Conservation (phyloP, 106 monocot genomes). For the Triglochin maritima region DNA sequence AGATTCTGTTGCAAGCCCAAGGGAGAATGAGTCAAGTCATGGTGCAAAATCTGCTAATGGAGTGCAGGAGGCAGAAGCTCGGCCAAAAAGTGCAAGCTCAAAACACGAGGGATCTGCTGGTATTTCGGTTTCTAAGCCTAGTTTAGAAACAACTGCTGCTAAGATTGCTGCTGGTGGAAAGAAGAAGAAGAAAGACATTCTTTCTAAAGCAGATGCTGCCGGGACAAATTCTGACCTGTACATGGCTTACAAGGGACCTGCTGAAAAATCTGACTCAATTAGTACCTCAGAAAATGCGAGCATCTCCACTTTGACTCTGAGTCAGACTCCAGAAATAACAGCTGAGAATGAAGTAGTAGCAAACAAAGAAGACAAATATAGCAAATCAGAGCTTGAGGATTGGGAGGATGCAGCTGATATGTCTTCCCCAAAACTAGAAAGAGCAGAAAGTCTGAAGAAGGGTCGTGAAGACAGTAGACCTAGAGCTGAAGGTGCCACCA, state of each 20-base stretch:
- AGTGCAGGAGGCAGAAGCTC: no score
- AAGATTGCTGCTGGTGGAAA: conserved; percentile 31
- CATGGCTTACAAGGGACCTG: conserved; percentile 76
- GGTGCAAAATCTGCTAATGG: no score
- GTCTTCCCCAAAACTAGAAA: conserved; percentile 38
- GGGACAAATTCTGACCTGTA: conserved; percentile 70
- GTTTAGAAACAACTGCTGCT: conserved; percentile 17
- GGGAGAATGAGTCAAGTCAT: no score
- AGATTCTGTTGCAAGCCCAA: no score
- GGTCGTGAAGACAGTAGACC: not conserved
- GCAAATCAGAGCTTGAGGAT: conserved; percentile 56
- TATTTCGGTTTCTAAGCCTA: not conserved
- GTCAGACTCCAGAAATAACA: conserved; percentile 7
- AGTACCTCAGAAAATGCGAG: conserved; percentile 12
- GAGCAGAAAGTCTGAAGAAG: conserved; percentile 13
- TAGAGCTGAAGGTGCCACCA: no score
- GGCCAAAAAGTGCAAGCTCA: no score
- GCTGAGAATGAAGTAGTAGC: conserved; percentile 13
- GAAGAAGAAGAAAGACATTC: conserved; percentile 56
- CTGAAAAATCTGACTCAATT: conserved; percentile 37
- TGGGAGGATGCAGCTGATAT: conserved; percentile 84
- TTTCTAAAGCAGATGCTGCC: conserved; percentile 85
- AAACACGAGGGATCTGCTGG: no score
- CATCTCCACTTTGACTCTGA: conserved; percentile 4
- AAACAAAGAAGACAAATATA: conserved; percentile 27